These are phyloP conservation scores for Salmacisia buchloeana DNA, from an alignment of 1,284 basidiomycete species.

Conservation along the genomic window DNA sequence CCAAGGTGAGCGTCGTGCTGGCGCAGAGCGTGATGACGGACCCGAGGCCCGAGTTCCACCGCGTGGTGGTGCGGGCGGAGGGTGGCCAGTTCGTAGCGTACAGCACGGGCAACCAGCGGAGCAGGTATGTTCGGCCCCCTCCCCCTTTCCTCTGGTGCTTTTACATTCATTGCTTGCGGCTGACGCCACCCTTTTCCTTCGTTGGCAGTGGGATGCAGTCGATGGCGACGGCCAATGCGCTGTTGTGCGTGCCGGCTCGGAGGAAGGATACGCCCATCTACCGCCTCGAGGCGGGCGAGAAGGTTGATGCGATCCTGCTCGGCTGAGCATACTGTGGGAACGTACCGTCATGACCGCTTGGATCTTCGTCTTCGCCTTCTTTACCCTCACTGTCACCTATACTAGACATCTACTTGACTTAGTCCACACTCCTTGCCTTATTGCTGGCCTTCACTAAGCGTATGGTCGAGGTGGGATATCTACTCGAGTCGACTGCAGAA, in stretches of 20 bases:
- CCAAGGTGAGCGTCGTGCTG: constrained; percentile 64
- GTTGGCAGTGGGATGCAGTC: constrained; percentile 38
- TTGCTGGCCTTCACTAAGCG: too few relatives aligned
- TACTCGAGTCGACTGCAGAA: too few relatives aligned
- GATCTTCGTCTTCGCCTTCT: too few relatives aligned
- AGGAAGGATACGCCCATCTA: not conserved
- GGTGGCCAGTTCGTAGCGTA: constrained; percentile 59
- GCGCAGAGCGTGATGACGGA: constrained; percentile 64
- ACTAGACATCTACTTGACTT: too few relatives aligned
- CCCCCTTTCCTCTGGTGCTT: not conserved
- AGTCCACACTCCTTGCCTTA: too few relatives aligned
- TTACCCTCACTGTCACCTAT: too few relatives aligned
- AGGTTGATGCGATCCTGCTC: constrained; percentile 24
- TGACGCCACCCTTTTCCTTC: not conserved
- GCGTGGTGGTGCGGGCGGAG: constrained; percentile 61
- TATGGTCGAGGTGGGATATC: too few relatives aligned
- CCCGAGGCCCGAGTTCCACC: constrained; percentile 72
- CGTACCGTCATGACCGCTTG: too few relatives aligned
- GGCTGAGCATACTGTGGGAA: too few relatives aligned
- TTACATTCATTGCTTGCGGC: not conserved
- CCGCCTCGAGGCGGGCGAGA: constrained; percentile 8
- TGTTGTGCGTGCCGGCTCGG: constrained; percentile 31
- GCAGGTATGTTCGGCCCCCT: constrained; percentile 19
- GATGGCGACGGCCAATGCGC: constrained; percentile 40
- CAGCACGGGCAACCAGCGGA: constrained; percentile 50